phyloP scores from a whole-genome alignment of 2,329 filamentous ascomycete genomes.

The Ophiostoma australiae region DNA sequence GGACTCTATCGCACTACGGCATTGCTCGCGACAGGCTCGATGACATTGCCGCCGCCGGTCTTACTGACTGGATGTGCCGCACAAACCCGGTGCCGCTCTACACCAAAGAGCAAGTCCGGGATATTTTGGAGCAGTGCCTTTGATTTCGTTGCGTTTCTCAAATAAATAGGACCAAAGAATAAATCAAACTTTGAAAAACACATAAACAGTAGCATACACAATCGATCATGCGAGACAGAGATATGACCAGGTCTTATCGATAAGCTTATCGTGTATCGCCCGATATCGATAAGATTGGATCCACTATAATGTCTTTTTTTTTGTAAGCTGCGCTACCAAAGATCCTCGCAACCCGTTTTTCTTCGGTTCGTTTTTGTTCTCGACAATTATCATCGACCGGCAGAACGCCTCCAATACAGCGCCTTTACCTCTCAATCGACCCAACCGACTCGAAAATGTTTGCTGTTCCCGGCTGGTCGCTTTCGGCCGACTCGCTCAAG shows the following conservation, averaged over 20 bases:
- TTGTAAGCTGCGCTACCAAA: conserved; percentile 1
- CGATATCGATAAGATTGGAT: neutral
- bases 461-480: conserved; percentile 86
- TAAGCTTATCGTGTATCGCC: neutral
- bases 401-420: neutral
- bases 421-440: neutral
- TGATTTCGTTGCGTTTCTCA: neutral
- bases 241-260: neutral
- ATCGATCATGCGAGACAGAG: too few relatives aligned
- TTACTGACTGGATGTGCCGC: conserved; percentile 43
- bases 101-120: neutral
- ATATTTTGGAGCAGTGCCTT: neutral
- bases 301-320: neutral
- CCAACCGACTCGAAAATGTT: conserved; percentile 58
- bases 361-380: neutral
- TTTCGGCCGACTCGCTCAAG: conserved; percentile 67
- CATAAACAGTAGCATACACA: too few relatives aligned
- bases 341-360: neutral
- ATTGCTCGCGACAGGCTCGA: conserved; percentile 45
- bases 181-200: neutral
- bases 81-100: conserved; percentile 45
- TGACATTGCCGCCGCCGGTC: conserved; percentile 41
- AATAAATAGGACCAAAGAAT: neutral
- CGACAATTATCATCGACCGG: neutral
- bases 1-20: conserved; percentile 43